These are phyloP conservation scores for Cucurbita argyrosperma DNA, from an alignment of 306 rosid genomes.

Conservation along the genomic window DNA sequence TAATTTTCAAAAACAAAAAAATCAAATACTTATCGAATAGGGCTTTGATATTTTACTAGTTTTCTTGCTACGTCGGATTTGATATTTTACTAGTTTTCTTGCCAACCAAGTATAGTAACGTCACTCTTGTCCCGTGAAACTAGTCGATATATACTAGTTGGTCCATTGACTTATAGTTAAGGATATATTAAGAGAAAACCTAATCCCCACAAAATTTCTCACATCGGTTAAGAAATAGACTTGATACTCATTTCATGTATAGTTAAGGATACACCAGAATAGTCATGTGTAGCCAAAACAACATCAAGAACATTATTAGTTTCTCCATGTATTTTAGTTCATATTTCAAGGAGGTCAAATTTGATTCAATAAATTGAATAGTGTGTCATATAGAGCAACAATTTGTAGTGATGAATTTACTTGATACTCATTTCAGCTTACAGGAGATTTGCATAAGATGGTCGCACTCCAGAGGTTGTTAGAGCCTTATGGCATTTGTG, in stretches of 20 bases:
- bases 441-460: conserved; percentile 46
- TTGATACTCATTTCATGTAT: no score
- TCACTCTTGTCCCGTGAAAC: no score
- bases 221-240: neutral
- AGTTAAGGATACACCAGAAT: neutral
- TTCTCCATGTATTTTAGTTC: neutral
- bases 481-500: conserved; percentile 47
- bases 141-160: no score
- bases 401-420: neutral
- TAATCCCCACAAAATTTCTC: neutral
- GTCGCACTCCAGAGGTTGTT: conserved; percentile 46
- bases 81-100: neutral
- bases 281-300: neutral
- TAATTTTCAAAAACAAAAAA: no score
- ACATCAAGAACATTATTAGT: neutral
- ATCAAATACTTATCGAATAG: no score
- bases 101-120: neutral
- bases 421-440: conserved; percentile 23
- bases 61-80: neutral
- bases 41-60: neutral
- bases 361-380: neutral
- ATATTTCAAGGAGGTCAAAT: neutral
- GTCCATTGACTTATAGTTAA: no score
- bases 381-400: neutral
- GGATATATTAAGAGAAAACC: no score